These are phyloP conservation scores for Puccinia coronata DNA, from an alignment of 1,284 basidiomycete species.

Conservation along the genomic window DNA sequence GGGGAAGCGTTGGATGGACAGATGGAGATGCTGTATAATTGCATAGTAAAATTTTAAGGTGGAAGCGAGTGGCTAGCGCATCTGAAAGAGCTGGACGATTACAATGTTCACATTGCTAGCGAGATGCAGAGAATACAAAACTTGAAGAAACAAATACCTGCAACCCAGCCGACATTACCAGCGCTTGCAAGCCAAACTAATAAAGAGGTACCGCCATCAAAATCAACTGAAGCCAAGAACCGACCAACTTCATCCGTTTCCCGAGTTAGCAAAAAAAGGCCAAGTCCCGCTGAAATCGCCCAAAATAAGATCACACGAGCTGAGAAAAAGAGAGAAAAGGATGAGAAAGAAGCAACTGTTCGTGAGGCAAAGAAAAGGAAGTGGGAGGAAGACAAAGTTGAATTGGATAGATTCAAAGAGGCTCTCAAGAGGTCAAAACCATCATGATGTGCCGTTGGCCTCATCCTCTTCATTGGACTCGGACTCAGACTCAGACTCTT, in stretches of 20 bases:
- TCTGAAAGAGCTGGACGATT: background rate
- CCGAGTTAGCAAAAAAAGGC: background rate
- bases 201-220: background rate
- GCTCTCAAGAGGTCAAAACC: background rate
- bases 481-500: no score
- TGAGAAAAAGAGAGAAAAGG: background rate
- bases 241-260: background rate
- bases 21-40: background rate
- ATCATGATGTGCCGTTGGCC: no score
- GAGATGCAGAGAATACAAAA: conserved; percentile 5
- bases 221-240: background rate
- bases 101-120: background rate
- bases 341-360: background rate
- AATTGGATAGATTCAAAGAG: background rate
- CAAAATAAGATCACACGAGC: background rate
- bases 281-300: background rate
- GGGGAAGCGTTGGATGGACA: background rate
- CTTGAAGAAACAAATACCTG: background rate
- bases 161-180: background rate
- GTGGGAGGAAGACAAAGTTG: background rate
- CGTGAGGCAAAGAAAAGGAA: background rate
- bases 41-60: background rate
- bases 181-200: background rate
- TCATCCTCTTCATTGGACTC: background rate
- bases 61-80: background rate